phyloP scores from a whole-genome alignment of 441 rosid species.

The Hura crepitans region DNA sequence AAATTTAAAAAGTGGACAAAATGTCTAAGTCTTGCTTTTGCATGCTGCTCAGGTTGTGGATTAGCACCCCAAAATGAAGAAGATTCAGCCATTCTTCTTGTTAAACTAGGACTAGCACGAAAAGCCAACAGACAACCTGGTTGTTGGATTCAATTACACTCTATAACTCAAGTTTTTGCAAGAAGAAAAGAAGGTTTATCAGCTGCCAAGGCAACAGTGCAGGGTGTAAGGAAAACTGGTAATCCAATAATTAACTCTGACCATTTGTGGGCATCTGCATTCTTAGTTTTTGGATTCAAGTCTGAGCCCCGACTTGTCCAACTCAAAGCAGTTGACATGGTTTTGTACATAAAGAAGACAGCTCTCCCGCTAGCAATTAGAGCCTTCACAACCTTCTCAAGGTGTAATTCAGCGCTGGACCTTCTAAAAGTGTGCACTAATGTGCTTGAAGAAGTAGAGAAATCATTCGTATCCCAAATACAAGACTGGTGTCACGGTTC shows the following conservation, averaged over 20 bases:
- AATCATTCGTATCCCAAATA: conserved; percentile 78
- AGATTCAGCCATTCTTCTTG: conserved; percentile 65
- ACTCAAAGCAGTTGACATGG: conserved; percentile 70
- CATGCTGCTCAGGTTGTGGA: conserved; percentile 62
- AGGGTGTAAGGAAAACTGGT: conserved; percentile 54
- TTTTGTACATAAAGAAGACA: conserved; percentile 70
- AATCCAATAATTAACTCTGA: conserved; percentile 51
- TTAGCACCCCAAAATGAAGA: conserved; percentile 72
- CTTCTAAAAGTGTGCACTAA: conserved; percentile 83
- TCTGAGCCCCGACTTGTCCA: conserved; percentile 77
- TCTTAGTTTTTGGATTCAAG: conserved; percentile 86
- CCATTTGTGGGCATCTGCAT: conserved; percentile 88
- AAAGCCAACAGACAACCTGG: conserved; percentile 54
- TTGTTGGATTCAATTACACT: conserved; percentile 78
- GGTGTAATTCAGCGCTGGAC: conserved; percentile 84
- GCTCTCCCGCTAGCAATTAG: conserved; percentile 80
- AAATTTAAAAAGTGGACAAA: conserved; percentile 58
- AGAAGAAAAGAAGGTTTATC: conserved; percentile 52
- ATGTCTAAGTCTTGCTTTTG: conserved; percentile 46
- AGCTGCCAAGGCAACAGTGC: conserved; percentile 66
- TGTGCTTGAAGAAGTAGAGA: conserved; percentile 85
- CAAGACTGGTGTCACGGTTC: conserved; percentile 82
- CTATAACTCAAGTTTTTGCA: conserved; percentile 59
- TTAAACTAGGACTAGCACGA: conserved; percentile 70
- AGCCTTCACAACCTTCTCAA: conserved; percentile 73